Evolutionary conservation across 495 filamentous ascomycete genomes (phyloP), one percentile per base, ranked within the genome.

Genomic region (Annulohypoxylon stygium): DNA sequence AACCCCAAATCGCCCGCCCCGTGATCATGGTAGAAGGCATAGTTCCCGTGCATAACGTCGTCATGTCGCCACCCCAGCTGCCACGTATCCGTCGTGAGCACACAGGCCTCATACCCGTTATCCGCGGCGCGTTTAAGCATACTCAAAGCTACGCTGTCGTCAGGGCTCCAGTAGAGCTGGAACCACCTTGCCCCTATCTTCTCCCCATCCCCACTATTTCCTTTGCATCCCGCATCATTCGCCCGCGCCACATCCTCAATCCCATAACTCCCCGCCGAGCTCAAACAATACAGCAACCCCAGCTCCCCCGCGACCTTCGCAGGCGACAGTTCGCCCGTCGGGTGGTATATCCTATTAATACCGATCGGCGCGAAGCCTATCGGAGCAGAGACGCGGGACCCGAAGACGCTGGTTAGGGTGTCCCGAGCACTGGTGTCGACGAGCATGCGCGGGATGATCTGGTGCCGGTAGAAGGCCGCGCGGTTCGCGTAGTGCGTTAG

Each of bases 31-130:
- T 90, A 90, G 75, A 91, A 91, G 7, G 90, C 88, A 73, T 92
- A 90, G 73, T 92, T 90, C 12, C 81, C 83, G 0, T 79, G 84
- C 3, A 80, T 78, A 14, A 88, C 83, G 67, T 92, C 88, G 74
- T 89, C 83, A 72, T 90, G 88, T 6, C 90, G 85, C 89, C 89
- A 92, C 7, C 84, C 90, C 1, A 92, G 82, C 66, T 87, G 83
- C 86, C 85, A 91, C 0, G 90, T 92, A 78, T 91, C 90, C 0
- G 88, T 85, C 4, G 89, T 93, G 0, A 92, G 80, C 16, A 92
- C 87, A 51, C 83, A 83, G 0, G 83, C 90, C 18, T 84, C 81
- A 76, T 88, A 92, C 2, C 90, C 90, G 34, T 75, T 76, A 1
- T 87, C 75, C 71, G 81, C 80, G 0, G 89, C 89, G 12, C 89